Base-by-base conservation (phyloP, 2,329 filamentous ascomycete genomes). In the Aspergillus fructus region DNA sequence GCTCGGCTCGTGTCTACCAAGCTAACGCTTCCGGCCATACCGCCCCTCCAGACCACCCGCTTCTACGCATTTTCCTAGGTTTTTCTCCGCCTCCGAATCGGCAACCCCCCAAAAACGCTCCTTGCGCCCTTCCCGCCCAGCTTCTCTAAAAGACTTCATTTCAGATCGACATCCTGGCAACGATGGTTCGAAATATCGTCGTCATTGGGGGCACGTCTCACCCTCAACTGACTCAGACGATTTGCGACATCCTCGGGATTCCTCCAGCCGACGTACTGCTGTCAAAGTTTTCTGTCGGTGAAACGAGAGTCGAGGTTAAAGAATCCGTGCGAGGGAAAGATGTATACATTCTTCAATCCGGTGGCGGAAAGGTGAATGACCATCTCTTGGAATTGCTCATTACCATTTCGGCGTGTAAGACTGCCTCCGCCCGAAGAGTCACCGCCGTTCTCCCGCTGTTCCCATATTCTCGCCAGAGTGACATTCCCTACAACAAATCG, bases 251-350 rank as follows among this genome's bases (percentile, higher is more conserved):
- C 66, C 88, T 99, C 59, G 91, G 93, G 66, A 87, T 99, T 54
- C 88, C 91, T n/a, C 82, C 86, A 19, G 91, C 91, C 66, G 88
- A 92, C 70, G 89, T 93, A 66, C 86, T 93, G 60, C 86, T 97
- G 49, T 85, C 83, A 71, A 97, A 97, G 79, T 99, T 99, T 80
- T 91, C 92, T 33, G 91, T 94, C 52, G 94, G 94, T 65, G 94
- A 97, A 80, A 96, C 90, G 65, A 87, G 93, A 55, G 93, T 96
- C 62, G 94, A 97, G 77, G 96, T 99, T 70, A 85, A 93, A 74
- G 94, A 99, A 76, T 96, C 92, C 13, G 94, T 99, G 51, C 89
- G 94, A 67, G 94, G 91, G 67, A 99, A 99, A 76, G 94, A 99
- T 85, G 94, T 97, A 74, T 99, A 96, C 79, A 97, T 97, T 73